Evolutionary conservation across 768 basidiomycete species (phyloP).

Genomic region (Boletus reticuloceps): DNA sequence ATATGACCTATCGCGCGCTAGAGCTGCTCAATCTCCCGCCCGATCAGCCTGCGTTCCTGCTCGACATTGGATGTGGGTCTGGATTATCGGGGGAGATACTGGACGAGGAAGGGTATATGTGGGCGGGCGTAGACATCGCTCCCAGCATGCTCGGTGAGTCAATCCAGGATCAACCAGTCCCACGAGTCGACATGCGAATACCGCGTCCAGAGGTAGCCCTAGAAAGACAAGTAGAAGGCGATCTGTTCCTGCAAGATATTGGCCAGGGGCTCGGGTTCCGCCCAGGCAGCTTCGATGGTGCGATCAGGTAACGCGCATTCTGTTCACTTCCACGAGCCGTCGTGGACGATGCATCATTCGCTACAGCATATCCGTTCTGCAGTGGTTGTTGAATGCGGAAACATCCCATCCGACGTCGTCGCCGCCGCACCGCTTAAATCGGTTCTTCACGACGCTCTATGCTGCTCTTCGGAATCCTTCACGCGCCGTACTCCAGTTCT

Average conservation of each 20-base stretch:
- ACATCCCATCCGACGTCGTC: constrained; percentile 87
- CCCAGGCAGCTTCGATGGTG: constrained; percentile 96
- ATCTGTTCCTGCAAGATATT: constrained; percentile 95
- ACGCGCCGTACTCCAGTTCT: constrained; percentile 89
- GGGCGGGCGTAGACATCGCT: constrained; percentile 93
- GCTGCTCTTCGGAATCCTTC: constrained; percentile 83
- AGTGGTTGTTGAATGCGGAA: constrained; percentile 98
- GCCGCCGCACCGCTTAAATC: constrained; percentile 77
- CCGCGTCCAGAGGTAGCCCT: constrained; percentile 78
- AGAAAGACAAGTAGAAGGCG: constrained; percentile 93
- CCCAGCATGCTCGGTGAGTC: constrained; percentile 93
- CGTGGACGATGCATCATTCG: not conserved
- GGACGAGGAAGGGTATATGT: constrained; percentile 89
- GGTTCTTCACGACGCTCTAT: constrained; percentile 92
- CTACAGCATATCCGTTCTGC: constrained; percentile 93
- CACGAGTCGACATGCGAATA: not conserved
- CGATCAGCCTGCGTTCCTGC: constrained; percentile 76
- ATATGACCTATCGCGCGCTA: constrained; percentile 95
- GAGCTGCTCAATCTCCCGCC: constrained; percentile 84
- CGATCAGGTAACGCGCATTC: constrained; percentile 69
- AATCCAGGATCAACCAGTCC: not conserved
- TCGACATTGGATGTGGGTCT: constrained; percentile 98
- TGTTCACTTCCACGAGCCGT: not conserved
- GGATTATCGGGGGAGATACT: constrained; percentile 95
- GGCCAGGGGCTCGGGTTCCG: constrained; percentile 98